Conservation (phyloP, 495 filamentous ascomycete genomes). For the Lophiostoma macrostomum region DNA sequence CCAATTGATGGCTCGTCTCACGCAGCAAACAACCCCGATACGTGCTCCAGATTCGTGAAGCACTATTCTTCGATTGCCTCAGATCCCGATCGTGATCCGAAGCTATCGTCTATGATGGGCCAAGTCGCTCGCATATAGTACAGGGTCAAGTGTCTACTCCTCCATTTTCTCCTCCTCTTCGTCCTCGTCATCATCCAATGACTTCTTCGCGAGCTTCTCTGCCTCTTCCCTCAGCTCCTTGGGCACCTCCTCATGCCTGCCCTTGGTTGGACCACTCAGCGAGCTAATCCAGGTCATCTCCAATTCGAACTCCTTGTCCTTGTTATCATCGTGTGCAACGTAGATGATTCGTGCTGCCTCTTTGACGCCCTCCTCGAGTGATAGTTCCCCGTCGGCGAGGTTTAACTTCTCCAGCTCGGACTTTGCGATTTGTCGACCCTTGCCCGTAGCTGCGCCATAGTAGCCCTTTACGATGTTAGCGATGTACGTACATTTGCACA, state of each 20-base stretch:
- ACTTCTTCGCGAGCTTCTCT: constrained; percentile 56
- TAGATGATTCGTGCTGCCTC: constrained; percentile 96
- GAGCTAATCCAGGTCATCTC: constrained; percentile 98
- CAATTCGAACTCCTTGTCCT: constrained; percentile 97
- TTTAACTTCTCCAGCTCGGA: constrained; percentile 97
- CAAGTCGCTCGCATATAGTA: constrained; percentile 23
- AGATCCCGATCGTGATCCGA: constrained; percentile 2
- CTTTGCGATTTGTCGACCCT: constrained; percentile 93
- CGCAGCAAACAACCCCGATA: no score
- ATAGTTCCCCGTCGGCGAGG: constrained; percentile 71
- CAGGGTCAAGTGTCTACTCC: constrained; percentile 33
- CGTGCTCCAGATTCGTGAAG: no score
- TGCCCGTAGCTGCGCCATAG: constrained; percentile 95
- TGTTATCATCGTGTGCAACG: constrained; percentile 93
- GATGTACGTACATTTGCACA: background rate
- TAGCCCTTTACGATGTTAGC: constrained; percentile 62
- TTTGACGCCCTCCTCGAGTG: constrained; percentile 82
- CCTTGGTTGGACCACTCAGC: constrained; percentile 79
- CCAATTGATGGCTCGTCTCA: no score
- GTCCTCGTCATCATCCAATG: constrained; percentile 45
- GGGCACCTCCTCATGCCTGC: constrained; percentile 86
- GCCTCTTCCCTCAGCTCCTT: constrained; percentile 86
- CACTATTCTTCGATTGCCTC: no score
- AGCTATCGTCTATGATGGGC: constrained; percentile 23
- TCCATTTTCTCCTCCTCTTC: constrained; percentile 43